Evolutionary conservation across 129 eudicot species (phyloP).

Genomic region (Helichrysum umbraculigerum): DNA sequence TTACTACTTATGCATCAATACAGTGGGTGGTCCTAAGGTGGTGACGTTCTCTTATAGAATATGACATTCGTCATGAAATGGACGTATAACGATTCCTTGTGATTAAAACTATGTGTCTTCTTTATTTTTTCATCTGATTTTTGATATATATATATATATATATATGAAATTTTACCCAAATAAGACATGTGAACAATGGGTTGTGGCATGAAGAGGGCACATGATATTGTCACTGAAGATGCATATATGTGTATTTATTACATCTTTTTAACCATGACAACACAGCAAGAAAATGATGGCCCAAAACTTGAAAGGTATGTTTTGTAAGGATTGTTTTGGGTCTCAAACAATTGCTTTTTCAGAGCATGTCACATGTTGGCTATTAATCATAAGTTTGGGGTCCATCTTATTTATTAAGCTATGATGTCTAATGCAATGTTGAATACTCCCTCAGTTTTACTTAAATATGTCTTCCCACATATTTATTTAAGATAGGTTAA

Average conservation of each 20-base stretch:
- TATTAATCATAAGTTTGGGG: constrained; percentile 34
- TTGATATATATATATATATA: too few species aligned
- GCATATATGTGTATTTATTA: constrained; percentile 39
- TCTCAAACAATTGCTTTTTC: constrained; percentile 33
- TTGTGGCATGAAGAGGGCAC: constrained; percentile 37
- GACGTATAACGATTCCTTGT: constrained; percentile 27
- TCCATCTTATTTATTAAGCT: constrained; percentile 29
- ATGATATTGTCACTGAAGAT: constrained; percentile 38
- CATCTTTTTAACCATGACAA: constrained; percentile 39
- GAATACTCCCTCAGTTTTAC: background rate
- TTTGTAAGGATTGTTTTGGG: constrained; percentile 31
- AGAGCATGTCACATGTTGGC: constrained; percentile 53
- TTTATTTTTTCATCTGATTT: background rate
- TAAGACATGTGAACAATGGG: constrained; percentile 43
- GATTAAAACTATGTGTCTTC: constrained; percentile 21
- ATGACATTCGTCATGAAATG: constrained; percentile 35
- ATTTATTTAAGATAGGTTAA: too few species aligned
- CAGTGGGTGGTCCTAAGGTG: constrained; percentile 26
- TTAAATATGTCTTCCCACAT: too few species aligned
- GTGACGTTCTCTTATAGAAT: constrained; percentile 34
- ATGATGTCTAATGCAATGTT: constrained; percentile 11
- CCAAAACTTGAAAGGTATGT: constrained; percentile 43
- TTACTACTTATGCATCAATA: constrained; percentile 21
- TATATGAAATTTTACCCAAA: constrained; percentile 24
- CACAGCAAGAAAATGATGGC: constrained; percentile 47